These are phyloP conservation scores for Candolleomyces aberdarensis DNA, from an alignment of 768 basidiomycete genomes.

Conservation along the genomic window DNA sequence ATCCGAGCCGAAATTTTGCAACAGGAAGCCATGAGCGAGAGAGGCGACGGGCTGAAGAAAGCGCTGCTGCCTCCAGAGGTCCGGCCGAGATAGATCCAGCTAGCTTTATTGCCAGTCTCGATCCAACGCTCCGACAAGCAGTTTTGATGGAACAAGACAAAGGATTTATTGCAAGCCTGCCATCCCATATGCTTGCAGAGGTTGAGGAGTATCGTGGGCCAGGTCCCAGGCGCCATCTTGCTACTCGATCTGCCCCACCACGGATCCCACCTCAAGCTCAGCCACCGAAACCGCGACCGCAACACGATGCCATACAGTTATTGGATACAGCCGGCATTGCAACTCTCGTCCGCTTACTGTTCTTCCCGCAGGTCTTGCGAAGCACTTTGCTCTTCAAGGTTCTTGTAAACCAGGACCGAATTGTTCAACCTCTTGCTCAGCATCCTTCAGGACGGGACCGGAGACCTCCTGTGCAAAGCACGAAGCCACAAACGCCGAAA, in stretches of 20 bases:
- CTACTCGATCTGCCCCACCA: slow-evolving; percentile 26
- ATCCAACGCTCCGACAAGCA: slow-evolving; percentile 83
- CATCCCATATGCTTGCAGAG: slow-evolving; percentile 85
- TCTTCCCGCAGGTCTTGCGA: slow-evolving; percentile 91
- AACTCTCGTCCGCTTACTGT: slow-evolving; percentile 88
- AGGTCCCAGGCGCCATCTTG: slow-evolving; percentile 28
- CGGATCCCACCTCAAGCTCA: slow-evolving; percentile 16
- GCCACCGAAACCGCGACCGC: slow-evolving; percentile 23
- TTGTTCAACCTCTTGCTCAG: slow-evolving; percentile 92
- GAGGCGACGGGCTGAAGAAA: slow-evolving; percentile 40
- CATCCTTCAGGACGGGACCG: slow-evolving; percentile 92
- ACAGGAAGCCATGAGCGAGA: slow-evolving; percentile 83
- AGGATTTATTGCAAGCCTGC: slow-evolving; percentile 75
- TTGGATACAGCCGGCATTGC: slow-evolving; percentile 89
- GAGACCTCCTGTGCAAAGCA: slow-evolving; percentile 73
- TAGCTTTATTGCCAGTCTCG: slow-evolving; percentile 88
- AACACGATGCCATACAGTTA: slow-evolving; percentile 88
- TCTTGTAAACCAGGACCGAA: slow-evolving; percentile 88
- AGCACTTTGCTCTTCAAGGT: slow-evolving; percentile 86
- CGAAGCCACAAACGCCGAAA: slow-evolving; percentile 53
- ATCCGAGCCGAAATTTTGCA: slow-evolving; percentile 96
- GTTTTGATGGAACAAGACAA: slow-evolving; percentile 89
- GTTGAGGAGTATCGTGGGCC: slow-evolving; percentile 66
- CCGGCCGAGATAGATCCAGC: slow-evolving; percentile 84
- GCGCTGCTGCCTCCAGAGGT: slow-evolving; percentile 43